Evolutionary conservation across 140 eudicot genomes (phyloP).

Genomic region (Ambrosia hybrid): DNA sequence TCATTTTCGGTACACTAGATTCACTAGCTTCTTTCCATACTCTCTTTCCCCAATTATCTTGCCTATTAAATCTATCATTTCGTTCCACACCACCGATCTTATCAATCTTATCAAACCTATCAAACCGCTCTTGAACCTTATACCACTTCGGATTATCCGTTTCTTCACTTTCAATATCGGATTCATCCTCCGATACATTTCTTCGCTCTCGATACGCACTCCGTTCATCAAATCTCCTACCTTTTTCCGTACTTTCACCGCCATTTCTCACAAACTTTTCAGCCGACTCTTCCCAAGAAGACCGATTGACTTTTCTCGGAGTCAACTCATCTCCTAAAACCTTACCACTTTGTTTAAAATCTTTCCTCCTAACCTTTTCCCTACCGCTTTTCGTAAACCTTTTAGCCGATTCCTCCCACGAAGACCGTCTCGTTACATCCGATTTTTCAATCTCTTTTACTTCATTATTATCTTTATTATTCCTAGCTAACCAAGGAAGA

Average conservation of each 20-base stretch:
- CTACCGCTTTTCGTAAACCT: slow-evolving; percentile 46
- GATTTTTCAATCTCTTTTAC: slow-evolving; percentile 31
- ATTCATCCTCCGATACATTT: slow-evolving; percentile 40
- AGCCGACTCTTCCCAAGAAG: slow-evolving; percentile 92
- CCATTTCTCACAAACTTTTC: slow-evolving; percentile 51
- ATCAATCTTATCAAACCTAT: slow-evolving; percentile 37
- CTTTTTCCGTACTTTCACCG: slow-evolving; percentile 32
- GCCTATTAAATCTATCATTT: slow-evolving; percentile 56
- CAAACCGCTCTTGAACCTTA: slow-evolving; percentile 53
- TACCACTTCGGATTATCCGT: slow-evolving; percentile 68
- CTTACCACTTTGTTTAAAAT: slow-evolving; percentile 18
- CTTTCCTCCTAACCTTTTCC: slow-evolving; percentile 37
- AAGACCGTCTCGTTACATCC: slow-evolving; percentile 39
- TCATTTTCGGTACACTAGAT: slow-evolving; percentile 75
- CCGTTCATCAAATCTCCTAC: slow-evolving; percentile 31
- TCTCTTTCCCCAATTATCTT: slow-evolving; percentile 79
- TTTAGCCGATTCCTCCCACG: slow-evolving; percentile 80
- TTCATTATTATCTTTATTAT: slow-evolving; percentile 20
- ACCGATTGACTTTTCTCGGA: slow-evolving; percentile 40
- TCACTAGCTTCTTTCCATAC: slow-evolving; percentile 90
- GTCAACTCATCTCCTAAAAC: slow-evolving; percentile 40
- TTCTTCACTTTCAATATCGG: slow-evolving; percentile 41
- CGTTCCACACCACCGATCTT: slow-evolving; percentile 35
- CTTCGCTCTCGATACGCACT: slow-evolving; percentile 25
- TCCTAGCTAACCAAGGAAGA: slow-evolving; percentile 81